Conservation (phyloP, 139 green algal genomes). For the Chara braunii region DNA sequence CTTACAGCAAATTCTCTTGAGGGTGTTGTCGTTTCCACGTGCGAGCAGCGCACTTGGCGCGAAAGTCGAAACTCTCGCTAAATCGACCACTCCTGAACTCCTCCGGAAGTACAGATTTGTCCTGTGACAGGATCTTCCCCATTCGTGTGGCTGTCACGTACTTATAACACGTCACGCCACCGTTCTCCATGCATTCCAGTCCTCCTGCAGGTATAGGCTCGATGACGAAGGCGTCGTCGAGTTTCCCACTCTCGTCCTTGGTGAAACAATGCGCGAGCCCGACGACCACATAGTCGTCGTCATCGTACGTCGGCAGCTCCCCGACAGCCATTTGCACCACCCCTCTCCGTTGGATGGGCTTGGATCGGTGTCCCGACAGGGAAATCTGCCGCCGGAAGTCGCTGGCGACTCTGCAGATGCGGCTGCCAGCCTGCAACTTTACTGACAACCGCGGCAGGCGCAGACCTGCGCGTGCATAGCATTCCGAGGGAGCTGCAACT, state of each 20-base stretch:
- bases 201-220: conserved; percentile 71
- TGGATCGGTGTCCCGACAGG: too few species aligned
- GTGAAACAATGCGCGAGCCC: conserved; percentile 79
- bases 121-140: conserved; percentile 48
- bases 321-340: too few species aligned
- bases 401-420: too few species aligned
- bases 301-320: conserved; percentile 20
- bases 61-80: conserved; percentile 68
- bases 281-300: conserved; percentile 35
- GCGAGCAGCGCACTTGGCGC: conserved; percentile 60
- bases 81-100: conserved; percentile 56
- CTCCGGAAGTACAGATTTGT: conserved; percentile 52
- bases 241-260: conserved; percentile 60
- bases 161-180: conserved; percentile 70
- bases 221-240: conserved; percentile 65
- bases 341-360: too few species aligned
- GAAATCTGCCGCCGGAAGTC: too few species aligned
- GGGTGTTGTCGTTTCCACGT: conserved; percentile 78
- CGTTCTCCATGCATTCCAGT: conserved; percentile 75
- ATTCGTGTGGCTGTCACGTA: conserved; percentile 56
- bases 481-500: too few species aligned
- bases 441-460: too few species aligned
- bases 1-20: conserved; percentile 53
- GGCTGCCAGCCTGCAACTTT: too few species aligned
- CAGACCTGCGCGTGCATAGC: too few species aligned